Base-by-base conservation (phyloP, 2,329 filamentous ascomycete genomes). In the Zasmidium angulare region DNA sequence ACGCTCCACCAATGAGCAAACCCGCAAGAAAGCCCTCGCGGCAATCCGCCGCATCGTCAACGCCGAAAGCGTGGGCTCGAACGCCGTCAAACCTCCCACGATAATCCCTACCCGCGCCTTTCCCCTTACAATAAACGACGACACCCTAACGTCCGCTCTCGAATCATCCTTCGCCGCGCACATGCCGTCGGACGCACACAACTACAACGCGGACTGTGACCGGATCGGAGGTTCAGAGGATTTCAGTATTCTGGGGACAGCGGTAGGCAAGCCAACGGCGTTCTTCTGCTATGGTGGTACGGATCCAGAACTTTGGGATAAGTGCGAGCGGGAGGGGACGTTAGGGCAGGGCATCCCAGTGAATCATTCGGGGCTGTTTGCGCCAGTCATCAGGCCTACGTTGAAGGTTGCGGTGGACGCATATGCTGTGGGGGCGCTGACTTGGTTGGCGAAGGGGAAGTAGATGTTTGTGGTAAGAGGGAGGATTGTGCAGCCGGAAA, bases 311-410 rank as follows among this genome's bases (percentile, higher is more conserved):
- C 52, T 78, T 3, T 86, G 80, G 78, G 82, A 86, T 69, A 71
- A 76, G 61, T 76, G 74, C 14, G 74, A 78, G 68, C 73, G 69
- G 55, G 78, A 80, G 47, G 80, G 79, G 0, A 75, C 63, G 58
- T 70, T 77, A 60, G 73, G 78, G 62, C 73, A 74, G 59, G 81
- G 80, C 54, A 78, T 87, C 12, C 82, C 86, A 0, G 79, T 80
- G 0, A 88, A 88, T 63, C 86, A 88, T 68, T 83, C 79, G 59
- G 79, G 83, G 0, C 77, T 79, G 55, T 88, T 88, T 72, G 81
- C 82, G 29, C 85, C 85, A 3, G 80, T 79, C 0, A 78, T 87
- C 22, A 79, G 83, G 69, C 84, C 84, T 7, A 88, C 85, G 0
- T 69, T 88, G 74, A 78, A 62, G 60, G 75, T 74, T 3, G 85